Evolutionary conservation across 768 basidiomycete species (phyloP), one percentile per base, ranked within the genome.

Genomic region (Phylloporus sp.): DNA sequence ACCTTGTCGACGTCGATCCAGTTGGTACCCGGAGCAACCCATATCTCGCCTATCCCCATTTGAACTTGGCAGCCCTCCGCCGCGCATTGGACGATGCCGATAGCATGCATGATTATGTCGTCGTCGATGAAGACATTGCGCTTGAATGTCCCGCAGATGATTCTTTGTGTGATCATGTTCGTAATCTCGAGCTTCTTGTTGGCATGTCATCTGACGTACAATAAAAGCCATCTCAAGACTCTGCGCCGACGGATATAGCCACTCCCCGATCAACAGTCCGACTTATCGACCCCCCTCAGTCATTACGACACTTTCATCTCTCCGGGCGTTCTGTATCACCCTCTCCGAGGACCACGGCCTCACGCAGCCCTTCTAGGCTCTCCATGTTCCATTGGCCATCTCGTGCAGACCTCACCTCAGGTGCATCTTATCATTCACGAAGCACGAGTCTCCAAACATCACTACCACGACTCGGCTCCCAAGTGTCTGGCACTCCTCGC

Each of bases 391-490:
- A 67, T 31, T 71, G 38, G 58, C 69, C 54, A 31, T 59, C 64
- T 18, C 56, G 49, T 52, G 53, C 29, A 15, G 52, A 62, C 44
- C 55, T 64, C 36, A 46, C 53, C n/a, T 63, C 68, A 18, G 55
- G 52, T 38, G 57, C 60, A 26, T 54, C 65, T 38, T 68, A 65
- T 42, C 78, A 83, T 58, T 69, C 59, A 50, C 68, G 76, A 48
- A 76, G 75, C 14, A 64, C 75, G 3, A 82, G 80, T 59, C 58
- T 77, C 42, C 74, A 77, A 32, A 71, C 74, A 15, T 58, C 75
- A 27, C 63, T 66, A 10, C 60, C 61, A 43, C 58, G 41, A 38
- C 26, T 45, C 39, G 29, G 35, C 34, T 44, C 42, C 9, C 46
- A 42, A 24, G 42, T 38, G 17, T 45, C 45, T 6, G 50, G 40